A percentile compares a stretch with the other conserved stretches of the same genome.
These are phyloP conservation scores for Aureobasidium sp. DNA, from an alignment of 2,329 filamentous ascomycete species.

Conservation along the genomic window DNA sequence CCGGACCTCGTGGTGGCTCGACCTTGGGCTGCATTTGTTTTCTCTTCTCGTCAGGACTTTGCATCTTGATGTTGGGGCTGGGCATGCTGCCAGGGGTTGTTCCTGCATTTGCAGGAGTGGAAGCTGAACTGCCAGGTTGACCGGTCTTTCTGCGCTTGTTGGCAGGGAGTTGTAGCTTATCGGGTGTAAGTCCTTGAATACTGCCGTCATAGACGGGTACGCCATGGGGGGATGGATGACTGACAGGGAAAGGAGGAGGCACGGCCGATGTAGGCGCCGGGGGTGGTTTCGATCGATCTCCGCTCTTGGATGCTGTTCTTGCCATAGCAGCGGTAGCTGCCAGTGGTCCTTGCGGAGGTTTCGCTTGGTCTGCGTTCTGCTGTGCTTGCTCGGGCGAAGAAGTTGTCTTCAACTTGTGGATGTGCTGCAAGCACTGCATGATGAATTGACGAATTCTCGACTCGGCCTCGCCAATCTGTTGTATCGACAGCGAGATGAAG, in stretches of 20 bases:
- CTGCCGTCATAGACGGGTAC: slow-evolving; percentile 49
- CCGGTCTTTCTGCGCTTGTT: slow-evolving; percentile 50
- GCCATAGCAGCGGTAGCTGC: slow-evolving; percentile 15
- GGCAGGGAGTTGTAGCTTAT: slow-evolving; percentile 52
- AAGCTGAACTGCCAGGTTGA: slow-evolving; percentile 32
- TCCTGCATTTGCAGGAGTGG: slow-evolving; percentile 32
- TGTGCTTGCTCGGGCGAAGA: slow-evolving; percentile 18
- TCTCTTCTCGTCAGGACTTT: slow-evolving; percentile 39
- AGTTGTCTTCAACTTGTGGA: slow-evolving; percentile 20
- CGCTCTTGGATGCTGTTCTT: slow-evolving; percentile 14
- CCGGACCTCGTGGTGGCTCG: slow-evolving; percentile 34
- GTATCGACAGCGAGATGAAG: slow-evolving; percentile 24
- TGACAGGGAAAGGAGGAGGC: slow-evolving; percentile 47
- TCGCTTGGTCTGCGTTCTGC: not conserved
- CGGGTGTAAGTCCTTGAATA: slow-evolving; percentile 45
- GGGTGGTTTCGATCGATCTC: slow-evolving; percentile 27
- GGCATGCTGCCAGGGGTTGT: slow-evolving; percentile 30
- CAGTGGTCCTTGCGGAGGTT: not conserved
- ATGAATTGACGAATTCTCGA: slow-evolving; percentile 21
- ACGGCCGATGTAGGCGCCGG: slow-evolving; percentile 45
- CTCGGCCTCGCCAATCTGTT: slow-evolving; percentile 24
- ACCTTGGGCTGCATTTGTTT: slow-evolving; percentile 32
- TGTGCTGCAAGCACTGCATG: slow-evolving; percentile 22
- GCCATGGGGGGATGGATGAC: slow-evolving; percentile 48
- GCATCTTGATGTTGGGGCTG: slow-evolving; percentile 37